Conservation (phyloP, 176 grass and related monocot species). For the Eragrostis curvula region DNA sequence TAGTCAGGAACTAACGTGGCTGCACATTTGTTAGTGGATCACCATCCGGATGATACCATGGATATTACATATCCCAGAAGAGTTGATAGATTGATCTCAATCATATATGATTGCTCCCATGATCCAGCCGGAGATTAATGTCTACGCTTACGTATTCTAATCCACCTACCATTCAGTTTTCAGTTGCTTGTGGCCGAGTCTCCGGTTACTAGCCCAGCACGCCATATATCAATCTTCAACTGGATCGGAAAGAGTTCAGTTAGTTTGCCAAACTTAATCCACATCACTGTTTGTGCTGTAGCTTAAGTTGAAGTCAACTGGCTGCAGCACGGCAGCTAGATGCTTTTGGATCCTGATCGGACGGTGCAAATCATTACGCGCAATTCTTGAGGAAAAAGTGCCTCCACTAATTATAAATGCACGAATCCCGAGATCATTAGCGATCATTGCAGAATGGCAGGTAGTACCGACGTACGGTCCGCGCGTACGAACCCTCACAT, state of each 20-base stretch:
- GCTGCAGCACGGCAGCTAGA: background rate
- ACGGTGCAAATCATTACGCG: background rate
- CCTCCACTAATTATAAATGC: background rate
- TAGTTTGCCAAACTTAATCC: background rate
- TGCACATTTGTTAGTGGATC: background rate
- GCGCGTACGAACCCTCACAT: constrained; percentile 5
- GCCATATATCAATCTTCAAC: background rate
- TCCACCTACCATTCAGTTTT: background rate
- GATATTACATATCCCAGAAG: background rate
- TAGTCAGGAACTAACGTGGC: background rate
- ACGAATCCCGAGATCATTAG: background rate
- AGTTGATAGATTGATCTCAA: background rate
- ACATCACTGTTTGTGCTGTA: too few relatives aligned
- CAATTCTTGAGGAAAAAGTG: background rate
- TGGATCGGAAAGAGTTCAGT: background rate
- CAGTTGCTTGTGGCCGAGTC: background rate
- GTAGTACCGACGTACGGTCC: constrained; percentile 4
- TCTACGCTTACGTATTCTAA: background rate
- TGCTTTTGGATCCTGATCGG: background rate
- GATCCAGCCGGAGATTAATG: background rate
- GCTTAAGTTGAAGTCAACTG: background rate
- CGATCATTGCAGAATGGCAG: background rate
- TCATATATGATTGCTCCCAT: constrained; percentile 3
- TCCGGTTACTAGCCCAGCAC: background rate
- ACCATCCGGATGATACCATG: background rate